phyloP scores from a whole-genome alignment of 371 early-diverging fungal genomes.

The Synchytrium microbalum region DNA sequence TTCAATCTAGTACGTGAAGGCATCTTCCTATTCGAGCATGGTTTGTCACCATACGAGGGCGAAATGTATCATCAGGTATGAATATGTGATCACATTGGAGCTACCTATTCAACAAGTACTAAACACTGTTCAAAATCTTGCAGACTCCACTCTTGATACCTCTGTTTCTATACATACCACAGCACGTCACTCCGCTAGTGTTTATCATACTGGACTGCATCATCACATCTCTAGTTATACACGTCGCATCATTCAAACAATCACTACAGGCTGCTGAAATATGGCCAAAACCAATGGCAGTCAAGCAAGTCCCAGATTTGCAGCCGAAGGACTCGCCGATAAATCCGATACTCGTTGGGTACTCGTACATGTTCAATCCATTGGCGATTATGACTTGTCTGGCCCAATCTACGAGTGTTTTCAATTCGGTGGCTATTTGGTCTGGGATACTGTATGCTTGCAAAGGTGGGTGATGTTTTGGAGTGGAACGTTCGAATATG shows the following conservation, averaged over 20 bases:
- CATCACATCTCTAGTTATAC: slow-evolving; percentile 49
- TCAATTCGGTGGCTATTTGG: slow-evolving; percentile 63
- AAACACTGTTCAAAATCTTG: slow-evolving; percentile 43
- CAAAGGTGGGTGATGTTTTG: slow-evolving; percentile 35
- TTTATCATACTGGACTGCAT: slow-evolving; percentile 56
- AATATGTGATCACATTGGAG: slow-evolving; percentile 26
- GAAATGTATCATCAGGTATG: slow-evolving; percentile 77
- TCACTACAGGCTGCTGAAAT: slow-evolving; percentile 23
- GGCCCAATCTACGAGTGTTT: slow-evolving; percentile 62
- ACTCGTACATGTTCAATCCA: slow-evolving; percentile 74
- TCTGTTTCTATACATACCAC: slow-evolving; percentile 41
- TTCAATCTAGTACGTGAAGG: slow-evolving; percentile 71
- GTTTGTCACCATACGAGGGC: slow-evolving; percentile 81
- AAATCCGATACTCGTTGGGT: slow-evolving; percentile 21
- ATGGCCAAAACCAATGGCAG: slow-evolving; percentile 18
- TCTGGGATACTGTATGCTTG: slow-evolving; percentile 57
- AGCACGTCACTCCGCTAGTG: slow-evolving; percentile 37
- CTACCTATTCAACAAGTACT: slow-evolving; percentile 67
- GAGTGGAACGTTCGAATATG: background rate
- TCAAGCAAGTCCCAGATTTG: slow-evolving; percentile 12
- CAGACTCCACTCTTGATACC: slow-evolving; percentile 8
- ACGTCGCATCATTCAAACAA: slow-evolving; percentile 36
- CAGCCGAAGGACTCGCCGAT: slow-evolving; percentile 22
- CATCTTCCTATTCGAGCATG: slow-evolving; percentile 63
- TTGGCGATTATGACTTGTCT: slow-evolving; percentile 65